A percentile compares a stretch with the other conserved stretches of the same genome.
phyloP scores from a whole-genome alignment of 2,329 filamentous ascomycete genomes.

The Aspergillus aculeatinus region DNA sequence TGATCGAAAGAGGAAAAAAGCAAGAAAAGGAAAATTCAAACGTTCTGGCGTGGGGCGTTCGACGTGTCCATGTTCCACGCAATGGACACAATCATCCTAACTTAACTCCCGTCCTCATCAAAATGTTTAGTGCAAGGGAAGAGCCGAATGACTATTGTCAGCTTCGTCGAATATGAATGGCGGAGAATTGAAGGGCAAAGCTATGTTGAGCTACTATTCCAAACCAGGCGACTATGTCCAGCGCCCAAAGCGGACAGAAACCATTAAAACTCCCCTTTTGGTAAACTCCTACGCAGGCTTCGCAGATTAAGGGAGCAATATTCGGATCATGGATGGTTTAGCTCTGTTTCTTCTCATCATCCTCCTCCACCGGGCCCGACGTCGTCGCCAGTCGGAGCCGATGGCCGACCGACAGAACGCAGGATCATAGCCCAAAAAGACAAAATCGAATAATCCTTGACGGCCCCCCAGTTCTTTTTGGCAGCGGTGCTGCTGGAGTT shows the following conservation, averaged over 20 bases:
- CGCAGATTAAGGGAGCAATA: background rate
- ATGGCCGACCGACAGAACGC: conserved; percentile 3
- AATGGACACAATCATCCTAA: background rate
- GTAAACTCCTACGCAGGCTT: background rate
- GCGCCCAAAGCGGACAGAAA: background rate
- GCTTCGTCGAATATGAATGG: background rate
- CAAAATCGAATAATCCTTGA: background rate
- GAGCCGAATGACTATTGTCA: conserved; percentile 1
- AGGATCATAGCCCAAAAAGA: background rate
- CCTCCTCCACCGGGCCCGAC: background rate
- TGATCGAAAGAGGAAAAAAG: background rate
- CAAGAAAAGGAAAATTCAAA: background rate
- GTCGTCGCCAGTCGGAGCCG: conserved; percentile 1
- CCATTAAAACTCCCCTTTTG: background rate
- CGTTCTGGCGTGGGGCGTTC: background rate
- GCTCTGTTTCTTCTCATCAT: background rate
- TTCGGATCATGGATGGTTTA: background rate
- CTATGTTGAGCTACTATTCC: too few species aligned
- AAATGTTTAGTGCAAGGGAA: conserved; percentile 2
- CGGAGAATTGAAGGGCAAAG: too few species aligned
- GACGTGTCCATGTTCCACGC: background rate
- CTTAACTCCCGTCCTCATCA: background rate
- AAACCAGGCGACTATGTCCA: too few species aligned
- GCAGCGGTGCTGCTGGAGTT: background rate
- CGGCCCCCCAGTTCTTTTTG: background rate